Percentiles rank a stretch among this genome's conserved stretches.
Conservation (phyloP, 441 rosid genomes). For the Croton laevigatus region DNA sequence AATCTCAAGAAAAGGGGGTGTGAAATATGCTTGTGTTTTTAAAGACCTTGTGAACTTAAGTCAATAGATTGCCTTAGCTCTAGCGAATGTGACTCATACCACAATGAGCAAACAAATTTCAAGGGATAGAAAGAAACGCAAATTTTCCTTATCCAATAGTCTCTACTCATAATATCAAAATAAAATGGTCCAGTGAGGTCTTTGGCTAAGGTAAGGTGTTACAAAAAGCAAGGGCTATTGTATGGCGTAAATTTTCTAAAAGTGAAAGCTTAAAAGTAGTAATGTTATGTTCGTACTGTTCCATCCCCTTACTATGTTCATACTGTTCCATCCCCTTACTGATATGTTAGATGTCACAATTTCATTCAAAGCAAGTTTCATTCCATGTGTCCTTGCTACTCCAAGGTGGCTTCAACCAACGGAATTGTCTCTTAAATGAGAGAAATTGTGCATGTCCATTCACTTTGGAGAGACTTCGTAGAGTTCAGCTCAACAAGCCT, state of each 20-base stretch:
- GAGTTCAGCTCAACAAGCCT: too few species aligned
- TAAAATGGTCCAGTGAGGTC: neutral
- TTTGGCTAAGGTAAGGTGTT: neutral
- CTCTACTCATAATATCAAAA: neutral
- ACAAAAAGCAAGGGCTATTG: neutral
- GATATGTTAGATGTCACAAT: neutral
- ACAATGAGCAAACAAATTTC: neutral
- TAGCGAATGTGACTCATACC: neutral
- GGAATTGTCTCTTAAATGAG: neutral
- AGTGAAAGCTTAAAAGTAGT: neutral
- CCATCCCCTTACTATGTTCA: too few species aligned
- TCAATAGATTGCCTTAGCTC: neutral
- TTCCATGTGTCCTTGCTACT: neutral
- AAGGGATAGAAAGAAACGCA: neutral
- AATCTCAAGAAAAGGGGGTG: neutral
- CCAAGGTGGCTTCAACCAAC: neutral
- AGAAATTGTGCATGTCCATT: neutral
- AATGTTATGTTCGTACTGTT: too few species aligned
- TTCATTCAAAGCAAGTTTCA: neutral
- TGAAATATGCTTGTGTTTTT: neutral
- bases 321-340: too few species aligned
- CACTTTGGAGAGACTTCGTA: neutral
- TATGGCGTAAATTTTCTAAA: neutral
- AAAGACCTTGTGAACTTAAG: slow-evolving; percentile 1
- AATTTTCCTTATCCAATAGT: neutral